Base-by-base conservation (phyloP, 331 rosid genomes). In the Acacia concinna region DNA sequence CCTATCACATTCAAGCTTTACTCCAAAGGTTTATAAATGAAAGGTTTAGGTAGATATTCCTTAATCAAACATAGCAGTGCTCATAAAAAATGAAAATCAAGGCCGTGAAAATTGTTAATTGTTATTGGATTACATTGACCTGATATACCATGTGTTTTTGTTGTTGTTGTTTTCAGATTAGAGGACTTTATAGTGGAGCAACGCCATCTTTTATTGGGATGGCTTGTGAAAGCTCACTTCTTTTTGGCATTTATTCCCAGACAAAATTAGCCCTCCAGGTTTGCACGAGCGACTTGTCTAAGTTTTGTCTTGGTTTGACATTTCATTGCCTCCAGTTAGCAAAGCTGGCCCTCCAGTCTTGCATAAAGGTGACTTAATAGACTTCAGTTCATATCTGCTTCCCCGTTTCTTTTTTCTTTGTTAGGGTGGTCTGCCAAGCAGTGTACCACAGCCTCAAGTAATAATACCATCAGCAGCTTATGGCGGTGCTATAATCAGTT, bases 101-200 rank as follows among this genome's bases (percentile, higher is more conserved):
- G 27, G n/a, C 47, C 37, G 52, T 23, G 66, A 38, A 46, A 13
- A 46, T 73, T 6, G 37, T 28, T 68, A 34, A 28, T 37, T 31
- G 62, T 32, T 12, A 65, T 54, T 47, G 64, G 75, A 23, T 10
- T 40, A 17, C 37, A 41, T 47, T 76, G 78, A 31, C 52, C 43
- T 57, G 13, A 13, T 59, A 37, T 64, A 66, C 40, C 34, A 67
- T 52, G 6, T 44, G 30, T 12, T 60, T 13, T 60, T 60, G n/a
- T 60, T 4, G n/a, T 52, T n/a, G 25, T 56, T 11, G 17, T 28
- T 38, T 88, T 71, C 90, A 96, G 99, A 79, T 93, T 74, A 91
- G 82, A 84, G 98, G 99, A 84, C 94, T 96, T 73, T 96, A 96
- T 83, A 89, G 97, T 82, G 98, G 99, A 73, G 98, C 99, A 44